phyloP scores from a whole-genome alignment of 2,329 filamentous ascomycete genomes.

The Claviceps maximensis region DNA sequence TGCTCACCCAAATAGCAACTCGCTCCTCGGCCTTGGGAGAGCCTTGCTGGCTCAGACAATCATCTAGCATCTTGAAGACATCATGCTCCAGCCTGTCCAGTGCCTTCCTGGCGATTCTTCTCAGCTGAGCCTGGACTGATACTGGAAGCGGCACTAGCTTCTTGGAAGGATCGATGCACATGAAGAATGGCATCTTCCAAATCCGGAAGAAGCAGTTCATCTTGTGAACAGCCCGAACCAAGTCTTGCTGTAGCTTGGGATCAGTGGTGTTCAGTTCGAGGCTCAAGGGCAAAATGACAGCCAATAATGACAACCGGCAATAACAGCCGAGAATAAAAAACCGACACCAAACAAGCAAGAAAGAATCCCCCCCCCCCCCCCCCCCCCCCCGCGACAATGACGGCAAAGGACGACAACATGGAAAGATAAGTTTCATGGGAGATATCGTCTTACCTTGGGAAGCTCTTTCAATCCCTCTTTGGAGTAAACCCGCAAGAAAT shows the following conservation, averaged over 20 bases:
- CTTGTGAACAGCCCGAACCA: constrained; percentile 30
- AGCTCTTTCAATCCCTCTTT: constrained; percentile 20
- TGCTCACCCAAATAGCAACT: constrained; percentile 32
- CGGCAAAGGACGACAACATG: not conserved
- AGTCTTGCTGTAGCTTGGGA: constrained; percentile 21
- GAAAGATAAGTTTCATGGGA: not conserved
- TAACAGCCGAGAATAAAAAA: not conserved
- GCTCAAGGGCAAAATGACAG: not conserved
- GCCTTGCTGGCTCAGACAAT: constrained; percentile 24
- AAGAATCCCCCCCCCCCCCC: too few relatives aligned
- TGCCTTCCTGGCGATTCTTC: constrained; percentile 24
- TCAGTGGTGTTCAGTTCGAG: constrained; percentile 7
- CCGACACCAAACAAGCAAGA: too few relatives aligned
- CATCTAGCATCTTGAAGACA: constrained; percentile 27
- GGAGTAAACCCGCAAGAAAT: constrained; percentile 24
- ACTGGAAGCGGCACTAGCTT: constrained; percentile 23
- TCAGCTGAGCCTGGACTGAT: constrained; percentile 27
- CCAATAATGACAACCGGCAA: not conserved
- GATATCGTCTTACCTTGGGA: constrained; percentile 23
- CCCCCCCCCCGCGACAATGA: too few relatives aligned
- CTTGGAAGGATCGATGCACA: constrained; percentile 25
- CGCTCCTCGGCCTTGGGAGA: constrained; percentile 26
- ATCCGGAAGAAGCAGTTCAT: constrained; percentile 38
- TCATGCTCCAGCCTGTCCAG: constrained; percentile 25
- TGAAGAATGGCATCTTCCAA: constrained; percentile 30